Evolutionary conservation across 306 rosid species (phyloP).

Genomic region (Prosopis cineraria): DNA sequence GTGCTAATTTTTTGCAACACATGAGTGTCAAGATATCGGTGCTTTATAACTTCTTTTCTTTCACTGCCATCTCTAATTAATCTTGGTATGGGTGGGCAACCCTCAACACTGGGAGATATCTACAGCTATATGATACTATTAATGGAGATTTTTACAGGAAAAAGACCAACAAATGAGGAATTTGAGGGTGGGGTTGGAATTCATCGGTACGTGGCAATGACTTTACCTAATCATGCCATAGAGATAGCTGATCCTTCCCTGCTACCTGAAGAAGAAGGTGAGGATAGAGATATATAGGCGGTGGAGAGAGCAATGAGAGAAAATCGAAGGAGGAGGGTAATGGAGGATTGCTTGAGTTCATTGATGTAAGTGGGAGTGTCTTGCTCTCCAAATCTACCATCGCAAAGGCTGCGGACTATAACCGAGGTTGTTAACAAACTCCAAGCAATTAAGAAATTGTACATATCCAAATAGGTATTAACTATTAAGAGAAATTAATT

Average conservation of each 20-base stretch:
- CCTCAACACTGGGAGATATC: constrained; percentile 40
- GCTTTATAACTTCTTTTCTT: no score
- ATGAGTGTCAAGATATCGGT: no score
- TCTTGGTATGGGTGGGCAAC: constrained; percentile 38
- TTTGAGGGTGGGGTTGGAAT: constrained; percentile 40
- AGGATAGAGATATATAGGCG: background rate
- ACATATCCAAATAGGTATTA: background rate
- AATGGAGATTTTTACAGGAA: constrained; percentile 44
- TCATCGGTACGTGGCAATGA: constrained; percentile 23
- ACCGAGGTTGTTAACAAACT: constrained; percentile 39
- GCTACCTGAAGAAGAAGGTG: constrained; percentile 26
- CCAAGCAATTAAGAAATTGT: constrained; percentile 34
- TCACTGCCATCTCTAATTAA: no score
- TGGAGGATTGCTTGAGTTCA: constrained; percentile 43
- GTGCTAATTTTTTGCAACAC: no score
- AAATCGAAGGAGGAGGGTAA: background rate
- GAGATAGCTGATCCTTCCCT: constrained; percentile 49
- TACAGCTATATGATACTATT: constrained; percentile 43
- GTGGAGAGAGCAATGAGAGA: constrained; percentile 11
- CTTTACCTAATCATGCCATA: constrained; percentile 40
- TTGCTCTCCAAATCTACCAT: constrained; percentile 45
- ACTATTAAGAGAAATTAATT: no score
- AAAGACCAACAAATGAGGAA: constrained; percentile 46
- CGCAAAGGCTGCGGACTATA: constrained; percentile 32
- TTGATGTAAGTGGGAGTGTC: constrained; percentile 49